Evolutionary conservation across 306 rosid species (phyloP), one percentile per base, ranked within the genome.

Genomic region (Betula pendula): DNA sequence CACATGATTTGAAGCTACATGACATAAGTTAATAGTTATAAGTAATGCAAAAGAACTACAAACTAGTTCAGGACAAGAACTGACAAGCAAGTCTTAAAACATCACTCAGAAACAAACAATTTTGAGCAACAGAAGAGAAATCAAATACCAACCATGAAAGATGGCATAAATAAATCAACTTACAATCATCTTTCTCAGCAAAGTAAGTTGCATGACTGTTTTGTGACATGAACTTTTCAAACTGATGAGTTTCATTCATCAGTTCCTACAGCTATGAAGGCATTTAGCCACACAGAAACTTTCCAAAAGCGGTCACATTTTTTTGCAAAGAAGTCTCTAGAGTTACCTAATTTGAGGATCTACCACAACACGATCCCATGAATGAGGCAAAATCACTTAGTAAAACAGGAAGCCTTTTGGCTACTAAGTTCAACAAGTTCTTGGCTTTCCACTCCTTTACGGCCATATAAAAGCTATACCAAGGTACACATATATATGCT

Each of bases 121-220:
- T 20, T n/a, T 53, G 49, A 20, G 35, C 25, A 35, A 22, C 35
- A 48, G 31, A 6, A 11, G 69, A 62, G 43, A 60, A 24, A 29
- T 27, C 29, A 44, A 74, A 60, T 48, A 11, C 72, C 20, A 60
- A n/a, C 40, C 5, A 33, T 2, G 16, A 49, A 45, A 74, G 33
- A 48, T 63, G 55, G 16, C 20, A 20, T 35, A 33, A 44, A 50
- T 38, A 38, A 19, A 17, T 17, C 56, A 48, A 27, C 11, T 62
- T 8, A 33, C 14, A 15, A 25, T 22, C 78, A 52, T 62, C 22
- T 62, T 62, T 35, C 44, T 62, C 68, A 62, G 68, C 42, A 62
- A 62, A 62, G 68, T 31, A 62, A 31, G 10, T 5, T 31, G 4
- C 33, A 38, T 5, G 42, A 38, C 42, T 38, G 42, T 6, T 38